These are phyloP conservation scores for Globisporangium viniferum DNA, from an alignment of 352 stramenopile genomes.

Conservation along the genomic window DNA sequence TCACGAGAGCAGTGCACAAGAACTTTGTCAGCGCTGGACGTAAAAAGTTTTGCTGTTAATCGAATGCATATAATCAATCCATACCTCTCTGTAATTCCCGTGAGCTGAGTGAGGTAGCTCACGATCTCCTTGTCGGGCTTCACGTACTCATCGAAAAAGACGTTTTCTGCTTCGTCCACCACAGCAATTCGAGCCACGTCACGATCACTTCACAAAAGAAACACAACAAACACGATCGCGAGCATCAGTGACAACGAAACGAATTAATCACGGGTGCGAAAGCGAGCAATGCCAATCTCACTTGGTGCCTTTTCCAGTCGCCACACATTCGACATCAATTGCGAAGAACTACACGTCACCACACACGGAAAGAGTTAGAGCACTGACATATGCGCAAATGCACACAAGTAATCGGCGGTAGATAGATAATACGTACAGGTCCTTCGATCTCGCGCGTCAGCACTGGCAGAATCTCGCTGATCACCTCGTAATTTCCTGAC, in stretches of 20 bases:
- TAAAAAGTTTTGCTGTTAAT: background rate
- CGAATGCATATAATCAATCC: background rate
- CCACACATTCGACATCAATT: conserved; percentile 93
- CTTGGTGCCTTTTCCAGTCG: conserved; percentile 77
- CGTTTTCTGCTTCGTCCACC: conserved; percentile 84
- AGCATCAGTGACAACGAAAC: background rate
- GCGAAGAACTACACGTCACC: conserved; percentile 70
- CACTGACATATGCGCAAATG: background rate
- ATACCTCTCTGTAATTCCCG: conserved; percentile 78
- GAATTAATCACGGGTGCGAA: background rate
- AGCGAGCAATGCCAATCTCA: conserved; percentile 17
- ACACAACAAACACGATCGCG: background rate
- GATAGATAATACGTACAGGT: conserved; percentile 33
- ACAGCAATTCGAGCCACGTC: conserved; percentile 89
- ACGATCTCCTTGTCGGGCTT: conserved; percentile 83
- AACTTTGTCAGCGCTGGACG: background rate
- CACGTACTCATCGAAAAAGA: conserved; percentile 86
- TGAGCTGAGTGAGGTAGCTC: conserved; percentile 91
- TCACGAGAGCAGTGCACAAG: background rate
- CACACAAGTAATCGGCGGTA: background rate
- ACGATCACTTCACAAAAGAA: conserved; percentile 57
- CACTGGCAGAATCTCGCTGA: conserved; percentile 74
- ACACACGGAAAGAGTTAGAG: conserved; percentile 5
- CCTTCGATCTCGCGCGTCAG: conserved; percentile 75
- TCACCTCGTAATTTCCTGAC: conserved; percentile 61